A percentile compares a stretch with the other conserved stretches of the same genome.
Evolutionary conservation across 352 stramenopile genomes (phyloP).

Genomic region (Phytopythium ostracodes): DNA sequence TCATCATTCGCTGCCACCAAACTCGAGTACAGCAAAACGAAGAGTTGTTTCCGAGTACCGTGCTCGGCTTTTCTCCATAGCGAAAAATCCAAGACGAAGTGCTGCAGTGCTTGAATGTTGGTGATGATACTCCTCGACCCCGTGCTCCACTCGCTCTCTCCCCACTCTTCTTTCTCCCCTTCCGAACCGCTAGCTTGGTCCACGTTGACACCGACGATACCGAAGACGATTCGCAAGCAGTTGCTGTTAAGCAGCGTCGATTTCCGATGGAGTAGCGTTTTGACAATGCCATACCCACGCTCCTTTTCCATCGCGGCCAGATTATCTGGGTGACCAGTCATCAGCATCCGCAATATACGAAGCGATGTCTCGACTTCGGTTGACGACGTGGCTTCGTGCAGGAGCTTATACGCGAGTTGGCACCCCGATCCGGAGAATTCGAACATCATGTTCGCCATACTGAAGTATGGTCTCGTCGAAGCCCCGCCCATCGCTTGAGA

Average conservation of each 20-base stretch:
- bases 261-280: constrained; percentile 64
- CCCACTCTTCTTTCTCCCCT: not conserved
- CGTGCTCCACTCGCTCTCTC: not conserved
- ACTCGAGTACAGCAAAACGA: constrained; percentile 61
- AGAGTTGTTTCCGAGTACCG: constrained; percentile 43
- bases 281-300: constrained; percentile 68
- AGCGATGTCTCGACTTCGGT: constrained; percentile 46
- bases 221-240: constrained; percentile 39
- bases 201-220: constrained; percentile 51
- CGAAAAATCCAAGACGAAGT: constrained; percentile 71
- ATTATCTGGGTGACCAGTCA: constrained; percentile 35
- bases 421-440: constrained; percentile 42
- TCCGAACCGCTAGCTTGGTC: constrained; percentile 3
- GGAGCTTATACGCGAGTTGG: constrained; percentile 47
- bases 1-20: constrained; percentile 43
- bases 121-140: constrained; percentile 9
- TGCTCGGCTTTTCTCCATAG: constrained; percentile 49
- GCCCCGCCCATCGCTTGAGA: constrained; percentile 55
- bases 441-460: constrained; percentile 36
- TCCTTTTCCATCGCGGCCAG: constrained; percentile 62
- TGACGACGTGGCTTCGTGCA: constrained; percentile 36
- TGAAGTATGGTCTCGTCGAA: constrained; percentile 16
- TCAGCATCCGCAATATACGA: constrained; percentile 29
- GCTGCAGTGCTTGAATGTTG: constrained; percentile 60
- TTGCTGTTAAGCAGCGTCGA: constrained; percentile 28